Conservation (phyloP, 2,329 filamentous ascomycete species). For the Exophiala alcalophila region DNA sequence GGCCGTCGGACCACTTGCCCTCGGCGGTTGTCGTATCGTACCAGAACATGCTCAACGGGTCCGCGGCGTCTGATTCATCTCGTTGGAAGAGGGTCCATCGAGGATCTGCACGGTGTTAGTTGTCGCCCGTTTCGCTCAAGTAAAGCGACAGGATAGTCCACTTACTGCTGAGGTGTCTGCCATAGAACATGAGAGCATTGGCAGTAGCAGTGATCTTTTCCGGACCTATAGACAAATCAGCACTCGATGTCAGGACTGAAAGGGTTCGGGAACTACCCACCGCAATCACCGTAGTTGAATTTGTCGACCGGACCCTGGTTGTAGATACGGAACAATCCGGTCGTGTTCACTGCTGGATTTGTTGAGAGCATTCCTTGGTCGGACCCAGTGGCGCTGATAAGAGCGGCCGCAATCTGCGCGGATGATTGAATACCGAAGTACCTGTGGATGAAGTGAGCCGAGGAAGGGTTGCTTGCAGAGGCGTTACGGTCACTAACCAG, state of each 20-base stretch:
- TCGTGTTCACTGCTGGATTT: slow-evolving; percentile 7
- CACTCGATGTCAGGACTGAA: background rate
- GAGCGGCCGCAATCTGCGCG: slow-evolving; percentile 11
- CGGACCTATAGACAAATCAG: slow-evolving; percentile 6
- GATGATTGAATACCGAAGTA: slow-evolving; percentile 10
- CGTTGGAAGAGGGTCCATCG: slow-evolving; percentile 7
- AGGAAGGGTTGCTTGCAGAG: background rate
- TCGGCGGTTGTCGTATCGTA: slow-evolving; percentile 7
- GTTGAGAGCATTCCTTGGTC: slow-evolving; percentile 3
- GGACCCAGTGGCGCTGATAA: slow-evolving; percentile 10
- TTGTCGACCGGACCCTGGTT: slow-evolving; percentile 11
- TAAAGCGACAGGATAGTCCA: background rate
- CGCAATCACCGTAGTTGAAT: slow-evolving; percentile 11
- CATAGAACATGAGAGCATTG: slow-evolving; percentile 9
- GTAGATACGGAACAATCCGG: slow-evolving; percentile 12
- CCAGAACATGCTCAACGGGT: slow-evolving; percentile 12
- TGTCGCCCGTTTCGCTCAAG: background rate
- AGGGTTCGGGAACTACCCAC: slow-evolving; percentile 1
- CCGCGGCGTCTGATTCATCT: slow-evolving; percentile 8
- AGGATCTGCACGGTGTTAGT: slow-evolving; percentile 7
- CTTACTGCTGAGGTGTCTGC: slow-evolving; percentile 8
- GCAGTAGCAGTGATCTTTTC: slow-evolving; percentile 13
- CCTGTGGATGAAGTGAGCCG: slow-evolving; percentile 7
- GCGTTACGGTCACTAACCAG: slow-evolving; percentile 4
- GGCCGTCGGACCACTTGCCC: slow-evolving; percentile 6